A percentile compares a stretch with the other conserved stretches of the same genome.
phyloP scores from a whole-genome alignment of 164 flowering plant species.

The Piper betle region DNA sequence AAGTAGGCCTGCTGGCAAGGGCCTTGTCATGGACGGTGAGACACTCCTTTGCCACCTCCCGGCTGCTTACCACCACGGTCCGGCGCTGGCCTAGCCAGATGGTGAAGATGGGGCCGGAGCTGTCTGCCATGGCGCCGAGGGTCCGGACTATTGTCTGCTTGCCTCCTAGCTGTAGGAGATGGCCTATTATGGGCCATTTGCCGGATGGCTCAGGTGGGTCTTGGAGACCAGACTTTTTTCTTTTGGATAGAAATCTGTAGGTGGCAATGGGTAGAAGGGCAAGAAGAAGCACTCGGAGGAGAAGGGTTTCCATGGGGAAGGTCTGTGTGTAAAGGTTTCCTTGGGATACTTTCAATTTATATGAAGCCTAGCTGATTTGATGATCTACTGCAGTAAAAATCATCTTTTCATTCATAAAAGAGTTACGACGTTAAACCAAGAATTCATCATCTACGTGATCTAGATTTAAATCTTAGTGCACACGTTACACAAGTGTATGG shows the following conservation, averaged over 20 bases:
- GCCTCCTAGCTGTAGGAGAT: slow-evolving; percentile 8
- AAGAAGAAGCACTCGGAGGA: too few species aligned
- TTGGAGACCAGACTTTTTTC: not conserved
- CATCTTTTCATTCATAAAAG: too few species aligned
- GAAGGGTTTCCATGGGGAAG: too few species aligned
- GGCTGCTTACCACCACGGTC: slow-evolving; percentile 9
- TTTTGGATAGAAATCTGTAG: not conserved
- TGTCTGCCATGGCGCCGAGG: slow-evolving; percentile 13
- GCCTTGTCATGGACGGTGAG: slow-evolving; percentile 10
- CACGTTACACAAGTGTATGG: too few species aligned
- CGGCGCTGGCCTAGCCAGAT: slow-evolving; percentile 7
- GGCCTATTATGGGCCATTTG: slow-evolving; percentile 13
- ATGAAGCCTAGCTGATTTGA: too few species aligned
- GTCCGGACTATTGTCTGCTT: not conserved
- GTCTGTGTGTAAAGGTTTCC: too few species aligned
- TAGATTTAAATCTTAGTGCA: too few species aligned
- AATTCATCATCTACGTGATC: too few species aligned
- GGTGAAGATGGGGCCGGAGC: slow-evolving; percentile 9
- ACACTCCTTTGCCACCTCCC: slow-evolving; percentile 15
- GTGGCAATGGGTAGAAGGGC: too few species aligned
- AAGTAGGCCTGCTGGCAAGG: slow-evolving; percentile 7
- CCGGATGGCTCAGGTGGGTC: slow-evolving; percentile 12
- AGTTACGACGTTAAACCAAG: too few species aligned
- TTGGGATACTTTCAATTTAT: too few species aligned
- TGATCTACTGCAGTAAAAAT: too few species aligned